These are phyloP conservation scores for Suillus spraguei DNA, from an alignment of 768 basidiomycete species.

Conservation along the genomic window DNA sequence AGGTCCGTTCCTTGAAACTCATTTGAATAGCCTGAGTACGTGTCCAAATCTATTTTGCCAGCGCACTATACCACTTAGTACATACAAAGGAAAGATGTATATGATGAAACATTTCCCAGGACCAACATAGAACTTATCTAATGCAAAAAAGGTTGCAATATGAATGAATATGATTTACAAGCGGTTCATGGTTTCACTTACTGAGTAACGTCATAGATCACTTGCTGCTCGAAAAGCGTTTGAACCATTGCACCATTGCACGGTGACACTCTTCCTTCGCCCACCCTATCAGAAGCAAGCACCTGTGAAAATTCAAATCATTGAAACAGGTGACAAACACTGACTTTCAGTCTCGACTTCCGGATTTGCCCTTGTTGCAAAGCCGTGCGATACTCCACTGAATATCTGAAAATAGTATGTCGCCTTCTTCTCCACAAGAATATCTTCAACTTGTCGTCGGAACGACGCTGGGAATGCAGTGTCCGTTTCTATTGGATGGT, in stretches of 20 bases:
- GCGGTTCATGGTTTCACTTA: background rate
- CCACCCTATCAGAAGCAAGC: constrained; percentile 44
- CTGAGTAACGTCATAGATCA: background rate
- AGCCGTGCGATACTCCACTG: constrained; percentile 44
- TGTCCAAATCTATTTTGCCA: no score
- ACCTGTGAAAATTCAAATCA: background rate
- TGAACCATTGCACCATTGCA: constrained; percentile 53
- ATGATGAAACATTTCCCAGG: no score
- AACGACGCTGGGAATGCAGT: constrained; percentile 52
- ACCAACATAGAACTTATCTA: no score
- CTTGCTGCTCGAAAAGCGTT: constrained; percentile 36
- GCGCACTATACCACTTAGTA: no score
- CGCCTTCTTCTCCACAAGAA: constrained; percentile 51
- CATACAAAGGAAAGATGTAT: no score
- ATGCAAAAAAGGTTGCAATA: no score
- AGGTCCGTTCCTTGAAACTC: no score
- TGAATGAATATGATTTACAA: background rate
- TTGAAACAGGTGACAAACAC: constrained; percentile 15
- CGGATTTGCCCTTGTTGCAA: constrained; percentile 34
- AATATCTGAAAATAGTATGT: constrained; percentile 62
- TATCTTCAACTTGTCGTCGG: constrained; percentile 58
- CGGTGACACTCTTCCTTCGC: constrained; percentile 62
- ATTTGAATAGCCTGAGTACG: no score
- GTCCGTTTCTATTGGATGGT: constrained; percentile 48
- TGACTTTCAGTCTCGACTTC: constrained; percentile 22